Conservation (phyloP, 2,329 filamentous ascomycete species). For the Talaromyces sp. region DNA sequence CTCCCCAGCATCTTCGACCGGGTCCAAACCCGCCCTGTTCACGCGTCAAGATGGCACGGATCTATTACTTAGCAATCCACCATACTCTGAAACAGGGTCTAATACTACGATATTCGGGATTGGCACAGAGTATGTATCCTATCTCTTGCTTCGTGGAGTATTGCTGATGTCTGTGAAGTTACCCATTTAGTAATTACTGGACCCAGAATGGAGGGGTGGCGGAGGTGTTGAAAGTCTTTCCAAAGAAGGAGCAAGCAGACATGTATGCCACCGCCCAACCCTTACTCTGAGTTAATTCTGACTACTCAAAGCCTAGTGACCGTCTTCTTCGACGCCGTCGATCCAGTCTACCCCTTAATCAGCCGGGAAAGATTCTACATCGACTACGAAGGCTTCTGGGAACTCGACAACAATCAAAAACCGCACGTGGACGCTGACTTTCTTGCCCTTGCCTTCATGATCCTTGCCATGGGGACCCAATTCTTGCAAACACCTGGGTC, state of each 20-base stretch:
- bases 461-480: constrained; percentile 19
- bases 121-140: constrained; percentile 13
- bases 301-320: constrained; percentile 12
- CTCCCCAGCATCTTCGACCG: constrained; percentile 12
- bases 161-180: constrained; percentile 9
- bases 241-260: constrained; percentile 17
- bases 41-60: constrained; percentile 14
- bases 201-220: constrained; percentile 17
- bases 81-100: constrained; percentile 9
- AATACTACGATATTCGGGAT: constrained; percentile 15
- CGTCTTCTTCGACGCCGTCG: constrained; percentile 18
- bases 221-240: constrained; percentile 17
- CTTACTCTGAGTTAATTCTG: neutral
- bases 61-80: constrained; percentile 17
- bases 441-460: constrained; percentile 19
- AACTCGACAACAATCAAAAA: constrained; percentile 7
- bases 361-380: constrained; percentile 13
- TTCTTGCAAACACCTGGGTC: constrained; percentile 13
- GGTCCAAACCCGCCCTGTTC: constrained; percentile 17
- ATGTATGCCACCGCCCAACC: constrained; percentile 9
- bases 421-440: constrained; percentile 15
- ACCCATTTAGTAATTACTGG: constrained; percentile 19
- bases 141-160: neutral
- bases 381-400: constrained; percentile 19
- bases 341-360: constrained; percentile 18